A percentile compares a stretch with the other conserved stretches of the same genome.
phyloP scores from a whole-genome alignment of 2,329 filamentous ascomycete genomes.

The Thelonectria olida region DNA sequence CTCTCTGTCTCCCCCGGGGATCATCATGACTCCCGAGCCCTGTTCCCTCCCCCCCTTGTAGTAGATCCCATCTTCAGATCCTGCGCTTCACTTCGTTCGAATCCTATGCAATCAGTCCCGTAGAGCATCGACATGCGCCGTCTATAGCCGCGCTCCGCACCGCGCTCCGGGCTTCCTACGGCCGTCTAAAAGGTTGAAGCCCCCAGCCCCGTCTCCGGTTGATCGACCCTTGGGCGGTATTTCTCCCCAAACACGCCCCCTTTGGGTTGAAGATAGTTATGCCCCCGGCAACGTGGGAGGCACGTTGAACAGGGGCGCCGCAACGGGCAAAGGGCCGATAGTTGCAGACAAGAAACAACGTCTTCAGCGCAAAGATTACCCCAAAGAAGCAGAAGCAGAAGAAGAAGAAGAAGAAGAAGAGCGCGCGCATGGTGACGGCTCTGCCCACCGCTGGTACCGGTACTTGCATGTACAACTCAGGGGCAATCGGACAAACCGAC shows the following conservation, averaged over 20 bases:
- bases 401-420: no score
- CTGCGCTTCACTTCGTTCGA: slow-evolving; percentile 9
- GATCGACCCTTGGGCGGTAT: slow-evolving; percentile 15
- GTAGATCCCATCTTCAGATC: slow-evolving; percentile 28
- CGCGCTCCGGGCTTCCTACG: background rate
- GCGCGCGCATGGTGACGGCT: no score
- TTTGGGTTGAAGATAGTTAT: no score
- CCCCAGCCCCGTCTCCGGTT: background rate
- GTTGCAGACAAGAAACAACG: background rate
- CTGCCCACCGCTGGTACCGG: no score
- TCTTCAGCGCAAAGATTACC: no score
- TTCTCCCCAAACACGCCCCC: background rate
- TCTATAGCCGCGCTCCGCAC: slow-evolving; percentile 7
- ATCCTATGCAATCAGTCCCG: background rate
- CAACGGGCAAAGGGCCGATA: slow-evolving; percentile 19
- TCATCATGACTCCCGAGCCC: slow-evolving; percentile 7
- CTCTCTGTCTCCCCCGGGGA: background rate
- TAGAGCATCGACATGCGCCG: background rate
- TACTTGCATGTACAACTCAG: no score
- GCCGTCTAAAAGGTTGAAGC: no score
- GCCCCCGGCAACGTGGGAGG: background rate
- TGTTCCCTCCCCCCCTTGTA: slow-evolving; percentile 18
- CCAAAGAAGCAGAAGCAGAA: no score
- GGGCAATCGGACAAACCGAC: no score
- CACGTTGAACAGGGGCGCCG: background rate